Evolutionary conservation across 2,329 filamentous ascomycete species (phyloP).

Genomic region (Fusarium sp.): DNA sequence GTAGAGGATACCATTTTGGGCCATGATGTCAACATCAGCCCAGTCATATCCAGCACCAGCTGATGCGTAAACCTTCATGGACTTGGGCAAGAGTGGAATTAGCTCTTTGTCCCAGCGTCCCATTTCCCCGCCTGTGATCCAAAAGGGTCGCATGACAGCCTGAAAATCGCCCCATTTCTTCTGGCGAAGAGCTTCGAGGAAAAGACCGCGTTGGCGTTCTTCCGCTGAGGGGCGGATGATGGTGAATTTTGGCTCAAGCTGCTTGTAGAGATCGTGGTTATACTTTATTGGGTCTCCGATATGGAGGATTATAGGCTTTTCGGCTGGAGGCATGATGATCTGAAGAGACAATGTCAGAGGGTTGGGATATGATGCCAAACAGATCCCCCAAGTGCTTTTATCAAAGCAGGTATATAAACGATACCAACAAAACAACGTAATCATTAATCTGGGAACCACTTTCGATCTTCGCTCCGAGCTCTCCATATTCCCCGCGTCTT

Average conservation of each 20-base stretch:
- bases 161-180: conserved; percentile 55
- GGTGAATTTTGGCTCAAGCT: conserved; percentile 44
- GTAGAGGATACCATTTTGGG: conserved; percentile 60
- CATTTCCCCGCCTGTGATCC: conserved; percentile 73
- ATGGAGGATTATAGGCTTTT: conserved; percentile 45
- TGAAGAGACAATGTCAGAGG: background rate
- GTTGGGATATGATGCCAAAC: too few relatives aligned
- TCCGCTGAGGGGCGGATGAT: conserved; percentile 50
- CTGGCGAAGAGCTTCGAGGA: conserved; percentile 50
- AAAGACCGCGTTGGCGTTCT: conserved; percentile 51
- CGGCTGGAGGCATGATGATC: background rate
- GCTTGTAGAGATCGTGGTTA: conserved; percentile 44
- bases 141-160: conserved; percentile 66
- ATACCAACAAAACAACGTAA: rapidly evolving
- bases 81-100: conserved; percentile 62
- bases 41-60: conserved; percentile 72
- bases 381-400: rapidly evolving
- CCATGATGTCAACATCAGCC: conserved; percentile 60
- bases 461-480: background rate
- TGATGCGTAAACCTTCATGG: conserved; percentile 65
- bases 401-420: background rate
- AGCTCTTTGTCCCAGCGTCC: conserved; percentile 69
- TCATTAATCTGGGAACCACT: rapidly evolving
- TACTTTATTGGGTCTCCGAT: conserved; percentile 47
- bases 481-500: background rate